Conservation (phyloP, 2,329 filamentous ascomycete genomes). For the Clarireedia hainanense region DNA sequence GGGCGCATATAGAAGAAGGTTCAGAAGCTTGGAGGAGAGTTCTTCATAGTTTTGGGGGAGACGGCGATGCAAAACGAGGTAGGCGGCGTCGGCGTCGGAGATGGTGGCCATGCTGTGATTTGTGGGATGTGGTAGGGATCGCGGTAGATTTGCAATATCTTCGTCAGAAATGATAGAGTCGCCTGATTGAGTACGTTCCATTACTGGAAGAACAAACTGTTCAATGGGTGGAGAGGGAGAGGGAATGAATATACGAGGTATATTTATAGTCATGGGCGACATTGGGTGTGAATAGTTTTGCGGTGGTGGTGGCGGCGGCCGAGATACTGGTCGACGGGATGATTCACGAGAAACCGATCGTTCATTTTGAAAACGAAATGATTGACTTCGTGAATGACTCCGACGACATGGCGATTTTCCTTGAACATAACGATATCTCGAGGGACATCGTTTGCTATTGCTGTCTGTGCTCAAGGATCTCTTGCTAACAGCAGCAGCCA, state of each 20-base stretch:
- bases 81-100: slow-evolving; percentile 19
- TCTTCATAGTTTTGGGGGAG: slow-evolving; percentile 11
- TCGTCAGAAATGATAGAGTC: slow-evolving; percentile 26
- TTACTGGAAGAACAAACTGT: slow-evolving; percentile 3
- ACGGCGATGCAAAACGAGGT: slow-evolving; percentile 16
- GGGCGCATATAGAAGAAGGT: neutral
- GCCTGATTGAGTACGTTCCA: slow-evolving; percentile 28
- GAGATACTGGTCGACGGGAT: neutral
- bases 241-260: neutral
- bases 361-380: neutral
- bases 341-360: neutral
- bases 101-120: neutral
- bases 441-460: slow-evolving; percentile 4
- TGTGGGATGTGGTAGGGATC: neutral
- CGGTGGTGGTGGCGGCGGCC: neutral
- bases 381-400: neutral
- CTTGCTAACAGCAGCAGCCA: slow-evolving; percentile 4
- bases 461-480: slow-evolving; percentile 6
- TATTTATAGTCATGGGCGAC: neutral
- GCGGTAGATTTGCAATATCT: slow-evolving; percentile 9
- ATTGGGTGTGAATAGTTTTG: neutral
- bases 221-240: neutral
- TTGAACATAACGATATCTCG: neutral
- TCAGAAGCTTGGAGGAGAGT: slow-evolving; percentile 10
- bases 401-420: neutral